Evolutionary conservation across 2,329 filamentous ascomycete genomes (phyloP), one percentile per base, ranked within the genome.

Genomic region (Monosporascus sp.): DNA sequence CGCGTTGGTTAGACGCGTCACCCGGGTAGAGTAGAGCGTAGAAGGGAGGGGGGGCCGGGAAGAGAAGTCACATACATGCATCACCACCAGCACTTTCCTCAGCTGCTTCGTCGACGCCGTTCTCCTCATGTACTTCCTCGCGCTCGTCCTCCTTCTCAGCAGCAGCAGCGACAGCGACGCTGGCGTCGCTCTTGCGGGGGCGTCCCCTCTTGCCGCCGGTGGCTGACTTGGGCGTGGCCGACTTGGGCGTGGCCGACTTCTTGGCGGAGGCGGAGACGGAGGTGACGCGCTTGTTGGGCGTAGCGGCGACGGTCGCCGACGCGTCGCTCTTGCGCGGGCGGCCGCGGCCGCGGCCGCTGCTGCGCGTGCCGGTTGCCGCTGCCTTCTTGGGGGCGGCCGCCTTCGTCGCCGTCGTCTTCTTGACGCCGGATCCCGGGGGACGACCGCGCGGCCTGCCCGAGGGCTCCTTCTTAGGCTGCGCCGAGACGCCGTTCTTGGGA

Each of bases 401-500:
- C n/a, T 60, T 57, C 41, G 31, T 19, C 7, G 38, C 38, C 17
- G 38, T 41, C 17, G 17, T 9, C 38, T 41, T 41, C 38, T 41
- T 41, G 38, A n/a, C 66, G 55, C 62, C 68, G 55, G 65, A 70
- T 59, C 76, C 76, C 53, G 71, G 72, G 40, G 77, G 77, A 9
- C 76, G 73, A 27, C 76, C 76, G n/a, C 77, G 74, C 41, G 74
- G 74, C n/a, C 73, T 70, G 35, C 76, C 76, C 1, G 69, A 71
- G 24, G 74, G 70, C 3, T 63, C 67, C 37, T 73, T 70, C 49
- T 65, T 68, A 5, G 63, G 66, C 45, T 61, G 54, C 8, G 61
- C 41, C 3, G 64, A 50, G 49, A 74, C 59, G 48, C 71, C 74
- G 50, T 68, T 70, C 62, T 74, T 73, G 49, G 68, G 67, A 16